These are phyloP conservation scores for Epichloe sylvatica DNA, from an alignment of 2,329 filamentous ascomycete genomes.

Conservation along the genomic window DNA sequence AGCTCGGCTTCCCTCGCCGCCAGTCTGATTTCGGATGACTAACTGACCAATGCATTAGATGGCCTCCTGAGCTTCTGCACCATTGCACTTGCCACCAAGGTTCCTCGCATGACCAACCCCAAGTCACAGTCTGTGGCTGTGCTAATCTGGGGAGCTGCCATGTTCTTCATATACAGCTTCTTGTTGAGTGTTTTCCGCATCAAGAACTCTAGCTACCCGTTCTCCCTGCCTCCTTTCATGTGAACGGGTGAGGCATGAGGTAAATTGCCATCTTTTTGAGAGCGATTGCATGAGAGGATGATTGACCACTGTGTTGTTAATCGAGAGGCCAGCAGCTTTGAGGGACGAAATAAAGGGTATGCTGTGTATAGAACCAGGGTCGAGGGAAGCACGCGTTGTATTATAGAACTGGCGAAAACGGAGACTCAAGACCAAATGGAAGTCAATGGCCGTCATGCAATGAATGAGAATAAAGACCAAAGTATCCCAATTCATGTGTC, in stretches of 20 bases:
- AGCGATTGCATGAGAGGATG: not conserved
- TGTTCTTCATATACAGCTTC: slow-evolving; percentile 84
- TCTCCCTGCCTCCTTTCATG: slow-evolving; percentile 82
- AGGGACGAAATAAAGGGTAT: not conserved
- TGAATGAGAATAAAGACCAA: not conserved
- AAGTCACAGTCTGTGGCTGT: slow-evolving; percentile 70
- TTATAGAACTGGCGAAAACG: not conserved
- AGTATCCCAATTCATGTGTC: not conserved
- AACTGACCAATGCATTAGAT: slow-evolving; percentile 14
- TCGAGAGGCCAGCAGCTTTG: not conserved
- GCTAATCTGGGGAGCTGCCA: slow-evolving; percentile 60
- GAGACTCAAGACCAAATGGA: not conserved
- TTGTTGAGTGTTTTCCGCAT: slow-evolving; percentile 83
- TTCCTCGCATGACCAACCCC: slow-evolving; percentile 70
- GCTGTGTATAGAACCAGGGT: not conserved
- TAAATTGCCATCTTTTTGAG: not conserved
- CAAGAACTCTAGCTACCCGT: slow-evolving; percentile 93
- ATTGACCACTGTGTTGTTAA: not conserved
- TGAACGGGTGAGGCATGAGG: slow-evolving; percentile 17
- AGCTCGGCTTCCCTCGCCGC: not conserved
- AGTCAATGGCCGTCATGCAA: not conserved
- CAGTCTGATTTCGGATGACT: not conserved
- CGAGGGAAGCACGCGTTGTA: not conserved
- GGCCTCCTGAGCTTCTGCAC: slow-evolving; percentile 76
- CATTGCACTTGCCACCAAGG: slow-evolving; percentile 83